phyloP scores from a whole-genome alignment of 805 yeast species.

The Yarrowia hollandica region DNA sequence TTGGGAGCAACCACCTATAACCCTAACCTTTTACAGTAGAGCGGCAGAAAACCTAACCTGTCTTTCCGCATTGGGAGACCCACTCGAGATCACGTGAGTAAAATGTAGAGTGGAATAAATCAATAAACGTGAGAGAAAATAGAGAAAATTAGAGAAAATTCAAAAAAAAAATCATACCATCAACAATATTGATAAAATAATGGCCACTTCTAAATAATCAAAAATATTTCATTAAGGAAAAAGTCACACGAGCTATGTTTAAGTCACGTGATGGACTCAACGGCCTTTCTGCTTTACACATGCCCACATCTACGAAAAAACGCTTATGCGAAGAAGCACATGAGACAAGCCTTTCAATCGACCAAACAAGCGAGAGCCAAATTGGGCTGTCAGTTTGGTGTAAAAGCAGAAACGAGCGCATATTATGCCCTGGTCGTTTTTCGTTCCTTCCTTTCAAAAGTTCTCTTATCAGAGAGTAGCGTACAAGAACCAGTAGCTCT shows the following conservation, averaged over 20 bases:
- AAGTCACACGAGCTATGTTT: background rate
- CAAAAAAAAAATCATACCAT: too few species aligned
- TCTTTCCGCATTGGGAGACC: background rate
- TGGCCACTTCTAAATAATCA: too few species aligned
- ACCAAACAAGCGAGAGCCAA: too few species aligned
- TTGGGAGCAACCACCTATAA: background rate
- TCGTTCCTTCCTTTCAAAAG: background rate
- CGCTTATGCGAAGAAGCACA: background rate
- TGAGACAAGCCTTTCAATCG: background rate
- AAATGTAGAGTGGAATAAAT: too few species aligned
- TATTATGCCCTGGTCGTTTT: too few species aligned
- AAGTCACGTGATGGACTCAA: background rate
- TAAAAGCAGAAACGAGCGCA: too few species aligned
- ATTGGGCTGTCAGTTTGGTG: too few species aligned
- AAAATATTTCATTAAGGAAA: background rate
- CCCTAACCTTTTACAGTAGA: background rate
- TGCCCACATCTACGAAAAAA: background rate
- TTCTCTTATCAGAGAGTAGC: too few species aligned
- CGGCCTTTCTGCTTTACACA: background rate
- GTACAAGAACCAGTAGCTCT: too few species aligned
- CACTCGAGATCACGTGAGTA: background rate
- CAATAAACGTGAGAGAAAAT: background rate
- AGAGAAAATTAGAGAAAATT: background rate
- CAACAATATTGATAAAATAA: too few species aligned
- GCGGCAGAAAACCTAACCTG: background rate